Evolutionary conservation across 75 land plant genomes (phyloP), one percentile per base, ranked within the genome.

Genomic region (Chamaecyparis obtusa): DNA sequence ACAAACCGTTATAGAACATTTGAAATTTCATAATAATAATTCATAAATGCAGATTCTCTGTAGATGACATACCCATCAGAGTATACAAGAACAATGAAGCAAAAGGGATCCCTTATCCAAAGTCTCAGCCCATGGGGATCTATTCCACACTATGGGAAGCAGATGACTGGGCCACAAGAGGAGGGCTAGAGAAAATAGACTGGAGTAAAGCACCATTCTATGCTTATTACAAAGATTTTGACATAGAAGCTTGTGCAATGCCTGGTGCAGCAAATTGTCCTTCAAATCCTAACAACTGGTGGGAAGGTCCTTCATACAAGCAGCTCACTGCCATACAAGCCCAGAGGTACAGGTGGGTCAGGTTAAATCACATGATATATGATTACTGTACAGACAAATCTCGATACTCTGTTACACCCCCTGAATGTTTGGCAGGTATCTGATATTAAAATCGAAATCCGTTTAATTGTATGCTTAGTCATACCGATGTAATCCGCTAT

Each of bases 81-180:
- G 96, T 93, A 1, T 97, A 86, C 94, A 93, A 92, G 87, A 97
- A 97, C 94, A 93, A 92, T 71, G 89, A 82, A 79, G 91, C 88
- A 0, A 89, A 76, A 33, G 95, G 96, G 9, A 79, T 92, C 17
- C 88, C 91, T 16, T 97, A 86, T 91, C 97, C 94, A 2, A 89
- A 71, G 14, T 30, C 9, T 13, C 95, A 94, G 85, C 91, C 94
- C 27, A 97, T 97, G 99, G 88, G 90, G 10, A 85, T 97, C 55
- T 92, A 89, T 88, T 93, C 96, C 32, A 94, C 93, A 4, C 86
- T 97, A 39, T 97, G 97, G 96, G 91, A 97, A 44, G 99, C 93
- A 14, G 97, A 95, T 32, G 86, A 90, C 44, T 97, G 99, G 99
- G 99, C 99, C 5, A 97, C 99, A 24, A 44, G 94, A 16, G 97